phyloP scores from a whole-genome alignment of 352 stramenopile genomes.

The Phytophthora syringae region DNA sequence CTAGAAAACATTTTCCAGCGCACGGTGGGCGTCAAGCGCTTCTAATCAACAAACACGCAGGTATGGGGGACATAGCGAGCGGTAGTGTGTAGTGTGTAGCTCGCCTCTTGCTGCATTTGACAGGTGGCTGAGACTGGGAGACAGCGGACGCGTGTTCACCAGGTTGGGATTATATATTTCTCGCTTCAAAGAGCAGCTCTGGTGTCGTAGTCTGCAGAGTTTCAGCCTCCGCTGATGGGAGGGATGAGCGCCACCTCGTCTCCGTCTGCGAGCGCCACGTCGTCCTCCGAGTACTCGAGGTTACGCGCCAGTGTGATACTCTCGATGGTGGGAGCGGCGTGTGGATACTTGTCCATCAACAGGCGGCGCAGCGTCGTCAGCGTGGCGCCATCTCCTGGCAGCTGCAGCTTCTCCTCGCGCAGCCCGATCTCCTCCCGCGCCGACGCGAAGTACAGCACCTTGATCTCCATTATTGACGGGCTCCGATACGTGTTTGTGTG shows the following conservation, averaged over 20 bases:
- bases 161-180: constrained; percentile 23
- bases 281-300: constrained; percentile 71
- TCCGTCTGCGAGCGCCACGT: constrained; percentile 54
- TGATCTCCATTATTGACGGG: constrained; percentile 47
- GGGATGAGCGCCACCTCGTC: constrained; percentile 87
- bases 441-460: constrained; percentile 86
- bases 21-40: constrained; percentile 48
- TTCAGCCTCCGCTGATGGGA: constrained; percentile 64
- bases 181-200: neutral
- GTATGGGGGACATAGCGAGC: too few relatives aligned
- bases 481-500: constrained; percentile 6
- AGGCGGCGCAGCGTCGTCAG: constrained; percentile 48
- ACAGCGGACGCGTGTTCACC: neutral
- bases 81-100: neutral
- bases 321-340: constrained; percentile 47
- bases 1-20: constrained; percentile 79
- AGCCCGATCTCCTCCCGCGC: constrained; percentile 72
- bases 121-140: neutral
- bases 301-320: constrained; percentile 77
- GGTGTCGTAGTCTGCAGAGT: neutral
- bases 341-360: constrained; percentile 62
- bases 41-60: constrained; percentile 18
- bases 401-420: constrained; percentile 65
- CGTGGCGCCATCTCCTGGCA: constrained; percentile 34
- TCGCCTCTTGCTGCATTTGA: neutral